phyloP scores from a whole-genome alignment of 2,329 filamentous ascomycete species.

The Purpureocillium lavendulum region DNA sequence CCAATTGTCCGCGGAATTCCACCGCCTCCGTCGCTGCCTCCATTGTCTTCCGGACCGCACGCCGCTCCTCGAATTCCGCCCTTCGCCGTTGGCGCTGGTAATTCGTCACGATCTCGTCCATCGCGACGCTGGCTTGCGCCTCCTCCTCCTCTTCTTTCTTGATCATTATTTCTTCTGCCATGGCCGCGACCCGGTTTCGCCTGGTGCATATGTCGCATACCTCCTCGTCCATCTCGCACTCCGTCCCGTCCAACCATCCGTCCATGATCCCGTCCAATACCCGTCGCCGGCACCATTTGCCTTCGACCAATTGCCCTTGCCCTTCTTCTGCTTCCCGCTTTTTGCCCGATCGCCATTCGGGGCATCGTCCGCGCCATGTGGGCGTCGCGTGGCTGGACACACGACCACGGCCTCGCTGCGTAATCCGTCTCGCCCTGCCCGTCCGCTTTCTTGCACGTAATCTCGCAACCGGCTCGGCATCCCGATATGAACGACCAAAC shows the following conservation, averaged over 20 bases:
- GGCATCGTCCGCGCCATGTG: too few relatives aligned
- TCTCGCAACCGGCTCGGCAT: slow-evolving; percentile 5
- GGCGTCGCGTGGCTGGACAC: too few relatives aligned
- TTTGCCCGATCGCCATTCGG: background rate
- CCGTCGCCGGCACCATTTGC: background rate
- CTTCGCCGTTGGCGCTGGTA: background rate
- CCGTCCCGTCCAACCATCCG: background rate
- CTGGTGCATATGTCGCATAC: slow-evolving; percentile 2
- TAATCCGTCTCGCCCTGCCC: slow-evolving; percentile 4
- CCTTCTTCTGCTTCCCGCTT: background rate
- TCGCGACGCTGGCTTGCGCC: background rate
- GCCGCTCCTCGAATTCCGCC: background rate
- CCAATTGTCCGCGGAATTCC: background rate
- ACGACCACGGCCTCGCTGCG: slow-evolving; percentile 5
- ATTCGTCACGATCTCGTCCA: background rate
- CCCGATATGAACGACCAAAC: slow-evolving; percentile 4
- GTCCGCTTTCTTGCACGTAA: slow-evolving; percentile 7
- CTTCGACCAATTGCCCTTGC: background rate
- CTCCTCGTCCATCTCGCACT: slow-evolving; percentile 3
- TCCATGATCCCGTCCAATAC: slow-evolving; percentile 5
- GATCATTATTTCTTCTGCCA: too few relatives aligned
- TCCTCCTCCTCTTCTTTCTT: background rate
- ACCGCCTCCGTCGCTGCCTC: background rate
- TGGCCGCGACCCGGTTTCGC: too few relatives aligned
- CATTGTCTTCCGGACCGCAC: background rate